Evolutionary conservation across 2,329 filamentous ascomycete genomes (phyloP).

Genomic region (Neofusicoccum ribis): DNA sequence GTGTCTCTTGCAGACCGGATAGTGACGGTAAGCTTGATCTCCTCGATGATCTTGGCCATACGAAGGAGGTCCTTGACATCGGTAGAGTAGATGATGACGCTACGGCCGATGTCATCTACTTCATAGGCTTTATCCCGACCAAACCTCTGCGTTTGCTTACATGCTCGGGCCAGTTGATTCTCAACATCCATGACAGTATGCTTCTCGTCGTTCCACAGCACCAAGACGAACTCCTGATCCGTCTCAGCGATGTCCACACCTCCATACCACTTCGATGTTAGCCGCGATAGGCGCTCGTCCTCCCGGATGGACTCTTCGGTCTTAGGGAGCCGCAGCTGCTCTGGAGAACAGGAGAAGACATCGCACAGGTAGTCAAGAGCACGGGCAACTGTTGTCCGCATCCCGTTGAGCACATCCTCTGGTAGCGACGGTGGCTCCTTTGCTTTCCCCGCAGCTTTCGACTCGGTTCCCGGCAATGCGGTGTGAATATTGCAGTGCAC

Average conservation of each 20-base stretch:
- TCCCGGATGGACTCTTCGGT: slow-evolving; percentile 75
- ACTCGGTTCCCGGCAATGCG: slow-evolving; percentile 41
- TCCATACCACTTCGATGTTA: slow-evolving; percentile 72
- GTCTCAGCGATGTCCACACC: slow-evolving; percentile 60
- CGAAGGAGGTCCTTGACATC: slow-evolving; percentile 72
- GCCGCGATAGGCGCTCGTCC: slow-evolving; percentile 78
- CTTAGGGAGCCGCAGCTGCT: slow-evolving; percentile 86
- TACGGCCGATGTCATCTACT: slow-evolving; percentile 84
- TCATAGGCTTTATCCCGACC: slow-evolving; percentile 78
- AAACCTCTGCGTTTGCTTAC: slow-evolving; percentile 68
- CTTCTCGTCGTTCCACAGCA: slow-evolving; percentile 98
- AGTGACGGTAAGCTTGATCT: slow-evolving; percentile 94
- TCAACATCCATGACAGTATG: slow-evolving; percentile 91
- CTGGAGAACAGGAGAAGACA: slow-evolving; percentile 95
- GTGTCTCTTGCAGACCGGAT: slow-evolving; percentile 92
- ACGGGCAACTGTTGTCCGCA: slow-evolving; percentile 81
- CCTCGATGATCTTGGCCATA: slow-evolving; percentile 84
- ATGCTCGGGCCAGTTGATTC: slow-evolving; percentile 87
- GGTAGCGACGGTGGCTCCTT: slow-evolving; percentile 61
- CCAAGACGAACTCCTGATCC: slow-evolving; percentile 75
- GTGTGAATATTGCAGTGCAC: slow-evolving; percentile 94
- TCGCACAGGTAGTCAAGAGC: slow-evolving; percentile 95
- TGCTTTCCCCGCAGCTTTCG: slow-evolving; percentile 57
- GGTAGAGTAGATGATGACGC: slow-evolving; percentile 73
- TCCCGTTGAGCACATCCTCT: slow-evolving; percentile 71